Conservation (phyloP, 352 stramenopile species). For the Phytophthora capsici region DNA sequence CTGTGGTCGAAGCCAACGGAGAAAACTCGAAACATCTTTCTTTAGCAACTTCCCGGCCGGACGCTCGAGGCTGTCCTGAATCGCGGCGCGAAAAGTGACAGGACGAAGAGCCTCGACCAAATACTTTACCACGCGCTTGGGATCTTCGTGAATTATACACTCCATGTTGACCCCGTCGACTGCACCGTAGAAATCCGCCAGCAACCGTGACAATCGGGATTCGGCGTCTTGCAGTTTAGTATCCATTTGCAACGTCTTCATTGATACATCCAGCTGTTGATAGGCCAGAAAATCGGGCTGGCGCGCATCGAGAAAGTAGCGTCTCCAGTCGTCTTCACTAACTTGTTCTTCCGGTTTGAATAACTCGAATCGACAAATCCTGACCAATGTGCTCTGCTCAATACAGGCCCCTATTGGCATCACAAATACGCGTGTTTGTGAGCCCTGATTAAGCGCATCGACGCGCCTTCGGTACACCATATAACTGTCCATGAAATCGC, state of each 20-base stretch:
- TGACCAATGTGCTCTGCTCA: no score
- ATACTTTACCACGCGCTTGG: no score
- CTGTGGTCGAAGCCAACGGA: constrained; percentile 7
- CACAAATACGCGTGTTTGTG: background rate
- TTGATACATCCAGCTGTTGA: constrained; percentile 4
- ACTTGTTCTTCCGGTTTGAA: background rate
- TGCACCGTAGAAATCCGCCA: no score
- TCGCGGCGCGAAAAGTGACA: no score
- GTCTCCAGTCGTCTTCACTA: constrained; percentile 9
- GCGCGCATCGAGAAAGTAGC: constrained; percentile 8
- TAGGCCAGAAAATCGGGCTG: constrained; percentile 11
- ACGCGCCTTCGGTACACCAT: constrained; percentile 3
- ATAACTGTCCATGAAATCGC: constrained; percentile 8
- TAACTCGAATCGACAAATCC: no score
- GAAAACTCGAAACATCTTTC: no score
- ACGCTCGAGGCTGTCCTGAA: no score
- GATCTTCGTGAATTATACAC: no score
- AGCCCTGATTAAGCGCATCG: background rate
- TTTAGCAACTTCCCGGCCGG: no score
- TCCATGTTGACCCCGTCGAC: no score
- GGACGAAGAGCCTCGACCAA: no score
- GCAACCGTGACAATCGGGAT: constrained; percentile 2
- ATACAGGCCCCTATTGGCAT: background rate
- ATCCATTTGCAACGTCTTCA: background rate
- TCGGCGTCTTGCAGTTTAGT: constrained; percentile 7